phyloP scores from a whole-genome alignment of 1,139 yeast species.

The Magnusiomyces suaveolens region DNA sequence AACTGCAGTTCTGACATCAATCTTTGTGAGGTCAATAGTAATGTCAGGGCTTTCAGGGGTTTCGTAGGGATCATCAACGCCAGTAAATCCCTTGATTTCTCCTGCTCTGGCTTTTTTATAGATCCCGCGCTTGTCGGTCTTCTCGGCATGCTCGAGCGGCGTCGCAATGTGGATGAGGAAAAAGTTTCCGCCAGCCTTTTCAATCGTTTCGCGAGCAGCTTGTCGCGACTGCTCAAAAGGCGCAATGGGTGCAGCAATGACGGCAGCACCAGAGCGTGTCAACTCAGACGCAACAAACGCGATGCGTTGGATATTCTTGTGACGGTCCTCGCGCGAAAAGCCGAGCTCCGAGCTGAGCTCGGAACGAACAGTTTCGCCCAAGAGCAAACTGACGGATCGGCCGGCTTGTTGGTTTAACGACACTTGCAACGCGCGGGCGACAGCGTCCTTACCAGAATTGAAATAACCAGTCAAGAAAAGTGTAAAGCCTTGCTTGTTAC shows the following conservation, averaged over 20 bases:
- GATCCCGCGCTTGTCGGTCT: slow-evolving; percentile 42
- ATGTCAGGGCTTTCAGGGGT: slow-evolving; percentile 45
- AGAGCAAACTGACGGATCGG: slow-evolving; percentile 67
- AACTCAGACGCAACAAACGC: slow-evolving; percentile 69
- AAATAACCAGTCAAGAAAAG: slow-evolving; percentile 50
- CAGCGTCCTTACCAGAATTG: slow-evolving; percentile 49
- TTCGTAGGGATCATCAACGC: slow-evolving; percentile 41
- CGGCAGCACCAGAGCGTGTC: slow-evolving; percentile 85
- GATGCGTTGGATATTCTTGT: slow-evolving; percentile 37
- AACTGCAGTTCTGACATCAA: slow-evolving; percentile 51
- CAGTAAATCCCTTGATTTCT: slow-evolving; percentile 40
- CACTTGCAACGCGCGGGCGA: slow-evolving; percentile 78
- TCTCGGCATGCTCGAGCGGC: slow-evolving; percentile 38
- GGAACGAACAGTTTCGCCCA: slow-evolving; percentile 41
- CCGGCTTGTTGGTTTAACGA: slow-evolving; percentile 87
- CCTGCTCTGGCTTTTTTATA: slow-evolving; percentile 39
- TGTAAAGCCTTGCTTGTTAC: slow-evolving; percentile 81
- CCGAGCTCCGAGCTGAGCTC: slow-evolving; percentile 38
- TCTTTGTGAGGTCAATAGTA: slow-evolving; percentile 42
- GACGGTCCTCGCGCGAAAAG: slow-evolving; percentile 35
- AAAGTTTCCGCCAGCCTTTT: slow-evolving; percentile 41
- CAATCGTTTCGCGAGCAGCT: slow-evolving; percentile 35
- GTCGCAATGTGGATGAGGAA: slow-evolving; percentile 43
- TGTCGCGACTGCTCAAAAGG: slow-evolving; percentile 36
- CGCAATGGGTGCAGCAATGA: slow-evolving; percentile 56